Base-by-base conservation (phyloP, 768 basidiomycete genomes). In the Phylloporus scabripes region DNA sequence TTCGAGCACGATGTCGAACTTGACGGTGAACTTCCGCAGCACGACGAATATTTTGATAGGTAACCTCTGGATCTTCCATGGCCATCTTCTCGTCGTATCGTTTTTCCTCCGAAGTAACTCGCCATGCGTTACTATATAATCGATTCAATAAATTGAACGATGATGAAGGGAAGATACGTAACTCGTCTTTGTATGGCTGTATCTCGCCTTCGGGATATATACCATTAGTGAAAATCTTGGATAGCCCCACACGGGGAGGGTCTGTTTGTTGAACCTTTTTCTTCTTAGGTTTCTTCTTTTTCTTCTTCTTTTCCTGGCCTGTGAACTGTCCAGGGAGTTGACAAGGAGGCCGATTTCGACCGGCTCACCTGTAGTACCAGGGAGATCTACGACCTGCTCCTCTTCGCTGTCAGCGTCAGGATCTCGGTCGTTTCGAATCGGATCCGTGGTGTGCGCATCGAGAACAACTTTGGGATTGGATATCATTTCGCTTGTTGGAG, bases 11-110 rank as follows among this genome's bases (percentile, higher is more conserved):
- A 51, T 80, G 72, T 48, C 96, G 84, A 46, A 94, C 95, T 64
- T 89, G 87, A 40, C 96, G 80, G 66, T 99, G 96, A 10, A 95
- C 93, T 70, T 98, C 94, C n/a, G 90, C 88, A 34, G 85, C 96
- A 51, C 85, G 81, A 45, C 96, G 83, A 62, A 99, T 94, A 63
- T 78, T 81, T 58, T 90, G 79, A 69, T 98, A 99, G 0, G 89
- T 95, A 36, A 76, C 73, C 53, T 87, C 81, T 2, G 89, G 87
- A 66, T 96, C 91, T 60, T 86, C 82, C 62, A 83, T 80, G 3
- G 77, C 76, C 54, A 86, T 70, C 50, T 79, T 79, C 63, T 99
- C 96, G n/a, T 79, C 67, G 59, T 90, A 81, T 26, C 87, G 82
- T 62, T 82, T 87, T 70, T 99, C 96, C 58, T 92, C 92, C 0